phyloP scores from a whole-genome alignment of 768 basidiomycete genomes.

The Suillus decipiens region DNA sequence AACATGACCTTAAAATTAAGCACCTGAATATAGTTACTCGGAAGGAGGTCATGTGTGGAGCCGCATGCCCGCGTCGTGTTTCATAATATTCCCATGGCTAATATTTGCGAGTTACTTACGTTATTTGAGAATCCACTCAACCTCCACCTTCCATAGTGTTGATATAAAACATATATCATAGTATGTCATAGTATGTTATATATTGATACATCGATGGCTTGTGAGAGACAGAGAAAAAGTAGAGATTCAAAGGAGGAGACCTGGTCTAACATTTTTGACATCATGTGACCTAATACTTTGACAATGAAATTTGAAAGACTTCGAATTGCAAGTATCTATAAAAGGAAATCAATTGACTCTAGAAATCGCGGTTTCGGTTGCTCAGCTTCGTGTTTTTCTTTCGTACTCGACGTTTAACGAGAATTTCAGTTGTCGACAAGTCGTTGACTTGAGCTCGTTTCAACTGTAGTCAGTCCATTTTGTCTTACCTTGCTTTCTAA shows the following conservation, averaged over 20 bases:
- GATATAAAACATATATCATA: neutral
- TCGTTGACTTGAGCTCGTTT: neutral
- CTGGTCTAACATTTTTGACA: neutral
- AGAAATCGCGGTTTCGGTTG: slow-evolving; percentile 8
- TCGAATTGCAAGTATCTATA: neutral
- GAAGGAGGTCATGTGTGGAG: neutral
- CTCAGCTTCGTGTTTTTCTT: slow-evolving; percentile 9
- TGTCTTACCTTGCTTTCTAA: neutral
- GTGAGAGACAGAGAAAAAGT: neutral
- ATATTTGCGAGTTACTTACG: neutral
- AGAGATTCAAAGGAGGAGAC: neutral
- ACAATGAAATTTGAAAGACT: neutral
- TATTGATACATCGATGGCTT: neutral
- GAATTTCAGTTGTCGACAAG: slow-evolving; percentile 1
- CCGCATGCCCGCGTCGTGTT: neutral
- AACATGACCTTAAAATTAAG: neutral
- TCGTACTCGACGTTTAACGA: neutral
- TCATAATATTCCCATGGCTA: neutral
- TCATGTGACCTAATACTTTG: slow-evolving; percentile 1
- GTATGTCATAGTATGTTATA: no score
- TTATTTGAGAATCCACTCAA: neutral
- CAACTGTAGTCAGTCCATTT: slow-evolving; percentile 1
- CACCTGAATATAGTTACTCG: neutral
- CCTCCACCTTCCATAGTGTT: neutral
- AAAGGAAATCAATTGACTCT: slow-evolving; percentile 1